Evolutionary conservation across 352 stramenopile genomes (phyloP), one percentile per base, ranked within the genome.

Genomic region (Pythium oligandrum): DNA sequence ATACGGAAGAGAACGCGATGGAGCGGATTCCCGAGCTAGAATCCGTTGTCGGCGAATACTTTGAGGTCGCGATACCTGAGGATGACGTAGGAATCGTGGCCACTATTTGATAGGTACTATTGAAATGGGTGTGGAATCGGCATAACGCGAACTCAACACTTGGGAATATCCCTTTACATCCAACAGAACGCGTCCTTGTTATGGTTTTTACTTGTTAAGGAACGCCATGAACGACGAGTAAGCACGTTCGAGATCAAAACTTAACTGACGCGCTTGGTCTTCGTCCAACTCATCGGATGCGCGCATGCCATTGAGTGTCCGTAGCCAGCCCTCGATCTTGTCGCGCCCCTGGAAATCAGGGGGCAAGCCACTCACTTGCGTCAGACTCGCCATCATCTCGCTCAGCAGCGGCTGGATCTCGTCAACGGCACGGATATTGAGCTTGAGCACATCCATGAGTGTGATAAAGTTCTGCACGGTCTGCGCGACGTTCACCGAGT

Each of bases 391-490:
- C 86, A 98, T 97, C 63, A 98, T 88, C 73, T 99, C 96, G 57
- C 83, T 97, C 56, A 99, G 65, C 44, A 98, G 67, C 48, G 96
- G 97, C 73, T 99, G 96, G 48, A 99, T 88, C 71, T 99, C 96
- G 73, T 99, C 96, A 44, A 99, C 96, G 4, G 95, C 96, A 44
- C 95, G 86, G 64, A 98, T 96, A 65, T 98, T 97, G 43, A 99
- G 81, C 66, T 98, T 98, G 44, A 99, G 87, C 40, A 96, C 92
- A 69, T 99, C 97, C 94, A 98, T 99, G 48, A 96, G 76, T 30
- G 96, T 99, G 73, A 99, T 99, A 64, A 98, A 99, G 68, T 95
- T 89, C 80, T 98, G 92, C 50, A 93, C 95, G 26, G 95, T 98
- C 68, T 98, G 94, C 4, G 95, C 93, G 34, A 95, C 95, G 70